These are phyloP conservation scores for Boletellus sp. DNA, from an alignment of 768 basidiomycete genomes.

Conservation along the genomic window DNA sequence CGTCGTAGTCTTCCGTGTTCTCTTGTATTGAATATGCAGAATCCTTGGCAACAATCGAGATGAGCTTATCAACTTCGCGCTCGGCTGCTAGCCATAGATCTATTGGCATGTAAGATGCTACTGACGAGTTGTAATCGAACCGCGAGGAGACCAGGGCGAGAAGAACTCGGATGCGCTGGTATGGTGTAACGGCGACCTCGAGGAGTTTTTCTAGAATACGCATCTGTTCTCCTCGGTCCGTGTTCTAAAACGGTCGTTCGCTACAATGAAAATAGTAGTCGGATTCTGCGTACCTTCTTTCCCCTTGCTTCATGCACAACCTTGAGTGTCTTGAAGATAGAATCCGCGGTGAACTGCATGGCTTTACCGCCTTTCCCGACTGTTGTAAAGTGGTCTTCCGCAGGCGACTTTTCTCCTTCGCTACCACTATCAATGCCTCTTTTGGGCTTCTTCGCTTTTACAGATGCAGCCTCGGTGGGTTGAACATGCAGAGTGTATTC, in stretches of 20 bases:
- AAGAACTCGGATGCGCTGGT: conserved; percentile 92
- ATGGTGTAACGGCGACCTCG: conserved; percentile 80
- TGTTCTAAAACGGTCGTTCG: conserved; percentile 58
- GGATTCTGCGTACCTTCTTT: conserved; percentile 69
- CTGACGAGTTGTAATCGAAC: conserved; percentile 93
- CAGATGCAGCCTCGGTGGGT: conserved; percentile 40
- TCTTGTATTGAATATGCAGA: conserved; percentile 82
- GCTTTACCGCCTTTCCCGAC: conserved; percentile 88
- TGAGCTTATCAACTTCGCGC: conserved; percentile 82
- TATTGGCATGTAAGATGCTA: conserved; percentile 83
- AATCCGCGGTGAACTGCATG: conserved; percentile 76
- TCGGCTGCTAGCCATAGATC: conserved; percentile 90
- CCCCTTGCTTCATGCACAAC: conserved; percentile 92
- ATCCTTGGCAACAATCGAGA: conserved; percentile 72
- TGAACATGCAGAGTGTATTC: conserved; percentile 59
- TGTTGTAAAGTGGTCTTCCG: conserved; percentile 74
- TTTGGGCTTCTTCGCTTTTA: conserved; percentile 36
- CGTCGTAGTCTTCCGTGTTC: conserved; percentile 87
- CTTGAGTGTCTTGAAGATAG: conserved; percentile 89
- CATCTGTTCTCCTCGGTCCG: conserved; percentile 93
- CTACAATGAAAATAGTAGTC: conserved; percentile 5
- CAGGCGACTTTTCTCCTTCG: conserved; percentile 39
- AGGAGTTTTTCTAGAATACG: conserved; percentile 84
- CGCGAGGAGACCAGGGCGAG: conserved; percentile 91
- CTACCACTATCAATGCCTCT: conserved; percentile 33